Conservation (phyloP, 352 stramenopile genomes). For the Pythium grandisporangium region DNA sequence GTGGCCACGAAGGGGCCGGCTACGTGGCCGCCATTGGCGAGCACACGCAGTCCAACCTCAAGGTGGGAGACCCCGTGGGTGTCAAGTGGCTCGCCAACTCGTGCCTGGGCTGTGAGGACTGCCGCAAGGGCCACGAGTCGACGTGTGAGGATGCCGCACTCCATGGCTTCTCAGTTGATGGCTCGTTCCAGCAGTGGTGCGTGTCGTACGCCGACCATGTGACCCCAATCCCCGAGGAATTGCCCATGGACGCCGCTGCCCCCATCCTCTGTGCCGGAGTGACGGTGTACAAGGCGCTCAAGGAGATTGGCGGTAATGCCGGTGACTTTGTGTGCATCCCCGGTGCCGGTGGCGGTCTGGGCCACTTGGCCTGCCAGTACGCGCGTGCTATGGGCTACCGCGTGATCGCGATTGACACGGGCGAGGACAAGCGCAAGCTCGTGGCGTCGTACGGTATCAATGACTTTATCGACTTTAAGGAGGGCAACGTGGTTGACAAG, state of each 20-base stretch:
- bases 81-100: slow-evolving; percentile 44
- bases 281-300: slow-evolving; percentile 79
- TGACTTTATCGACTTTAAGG: slow-evolving; percentile 62
- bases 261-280: slow-evolving; percentile 83
- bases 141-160: slow-evolving; percentile 20
- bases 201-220: slow-evolving; percentile 73
- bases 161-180: slow-evolving; percentile 25
- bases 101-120: slow-evolving; percentile 42
- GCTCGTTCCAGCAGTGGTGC: slow-evolving; percentile 49
- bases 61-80: slow-evolving; percentile 36
- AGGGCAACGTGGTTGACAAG: slow-evolving; percentile 32
- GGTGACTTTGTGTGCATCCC: slow-evolving; percentile 40
- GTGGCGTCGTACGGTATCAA: slow-evolving; percentile 58
- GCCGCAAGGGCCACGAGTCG: slow-evolving; percentile 36
- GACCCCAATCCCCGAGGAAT: slow-evolving; percentile 48
- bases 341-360: slow-evolving; percentile 58
- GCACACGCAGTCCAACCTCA: slow-evolving; percentile 29
- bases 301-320: slow-evolving; percentile 34
- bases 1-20: slow-evolving; percentile 44
- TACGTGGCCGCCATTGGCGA: slow-evolving; percentile 40
- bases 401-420: slow-evolving; percentile 63
- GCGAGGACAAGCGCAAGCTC: slow-evolving; percentile 51
- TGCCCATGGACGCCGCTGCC: slow-evolving; percentile 29
- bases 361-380: slow-evolving; percentile 71
- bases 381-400: slow-evolving; percentile 58